Percentiles rank a stretch among this genome's conserved stretches.
phyloP scores from a whole-genome alignment of 495 filamentous ascomycete species.

The Geopyxis carbonaria region DNA sequence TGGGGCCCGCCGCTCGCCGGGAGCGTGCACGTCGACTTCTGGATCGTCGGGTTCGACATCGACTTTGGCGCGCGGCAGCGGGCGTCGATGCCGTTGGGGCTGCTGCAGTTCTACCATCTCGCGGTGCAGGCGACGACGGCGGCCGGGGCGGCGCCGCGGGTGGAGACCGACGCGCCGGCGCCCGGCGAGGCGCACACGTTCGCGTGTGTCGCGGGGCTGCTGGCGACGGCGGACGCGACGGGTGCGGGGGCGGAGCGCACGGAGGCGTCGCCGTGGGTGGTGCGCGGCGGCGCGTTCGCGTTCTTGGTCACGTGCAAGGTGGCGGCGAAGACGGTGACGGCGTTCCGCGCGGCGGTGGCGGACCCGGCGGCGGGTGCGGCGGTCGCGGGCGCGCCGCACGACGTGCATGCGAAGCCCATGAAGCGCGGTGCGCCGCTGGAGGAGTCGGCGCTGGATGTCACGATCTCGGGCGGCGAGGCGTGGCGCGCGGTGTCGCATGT shows the following conservation, averaged over 20 bases:
- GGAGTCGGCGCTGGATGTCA: neutral
- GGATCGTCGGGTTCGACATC: conserved; percentile 31
- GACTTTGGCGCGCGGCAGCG: conserved; percentile 27
- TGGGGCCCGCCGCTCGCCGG: conserved; percentile 29
- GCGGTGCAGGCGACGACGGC: conserved; percentile 8
- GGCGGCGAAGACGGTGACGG: neutral
- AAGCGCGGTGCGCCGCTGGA: neutral
- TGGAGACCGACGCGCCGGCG: no score
- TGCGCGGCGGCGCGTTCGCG: neutral
- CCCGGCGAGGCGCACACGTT: no score
- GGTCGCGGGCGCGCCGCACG: neutral
- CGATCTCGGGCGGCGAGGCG: neutral
- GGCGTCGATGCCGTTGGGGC: neutral
- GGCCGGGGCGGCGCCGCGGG: no score
- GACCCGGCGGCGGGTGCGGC: neutral
- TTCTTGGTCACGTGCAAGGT: neutral
- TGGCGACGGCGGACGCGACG: no score
- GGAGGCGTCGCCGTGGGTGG: neutral
- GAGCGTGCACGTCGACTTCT: conserved; percentile 30
- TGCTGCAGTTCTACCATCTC: conserved; percentile 13
- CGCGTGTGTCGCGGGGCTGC: neutral
- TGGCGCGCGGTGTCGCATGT: neutral
- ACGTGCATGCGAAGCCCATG: conserved; percentile 1
- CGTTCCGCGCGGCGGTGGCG: neutral
- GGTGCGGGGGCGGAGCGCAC: neutral